Evolutionary conservation across 345 rosid genomes (phyloP).

Genomic region (Kandelia obovata): DNA sequence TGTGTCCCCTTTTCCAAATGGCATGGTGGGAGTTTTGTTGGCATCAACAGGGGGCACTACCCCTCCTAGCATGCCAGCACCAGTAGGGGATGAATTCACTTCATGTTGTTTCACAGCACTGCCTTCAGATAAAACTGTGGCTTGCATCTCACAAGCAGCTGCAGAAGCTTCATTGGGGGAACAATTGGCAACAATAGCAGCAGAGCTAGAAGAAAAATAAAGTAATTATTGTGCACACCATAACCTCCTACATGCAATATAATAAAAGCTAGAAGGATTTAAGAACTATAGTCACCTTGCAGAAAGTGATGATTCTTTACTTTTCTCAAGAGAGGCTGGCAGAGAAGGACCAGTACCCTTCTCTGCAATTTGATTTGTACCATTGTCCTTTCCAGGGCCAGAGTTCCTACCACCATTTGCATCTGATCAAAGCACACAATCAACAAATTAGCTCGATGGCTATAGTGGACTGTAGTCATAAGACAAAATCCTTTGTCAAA

Average conservation of each 20-base stretch:
- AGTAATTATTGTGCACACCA: conserved; percentile 10
- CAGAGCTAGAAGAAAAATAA: conserved; percentile 39
- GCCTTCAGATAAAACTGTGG: conserved; percentile 28
- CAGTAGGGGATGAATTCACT: conserved; percentile 34
- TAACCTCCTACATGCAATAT: not conserved
- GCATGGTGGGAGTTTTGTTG: conserved; percentile 33
- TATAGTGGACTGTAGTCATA: conserved; percentile 18
- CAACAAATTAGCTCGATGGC: conserved; percentile 15
- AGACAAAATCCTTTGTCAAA: conserved; percentile 9
- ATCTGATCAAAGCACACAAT: conserved; percentile 46
- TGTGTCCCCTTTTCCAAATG: conserved; percentile 42
- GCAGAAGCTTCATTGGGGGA: conserved; percentile 42
- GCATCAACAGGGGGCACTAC: conserved; percentile 32
- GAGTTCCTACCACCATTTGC: conserved; percentile 53
- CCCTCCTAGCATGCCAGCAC: conserved; percentile 30
- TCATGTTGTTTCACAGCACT: conserved; percentile 38
- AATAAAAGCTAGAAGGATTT: conserved; percentile 6
- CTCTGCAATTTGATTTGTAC: conserved; percentile 49
- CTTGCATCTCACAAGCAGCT: conserved; percentile 7
- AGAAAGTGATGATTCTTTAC: conserved; percentile 39
- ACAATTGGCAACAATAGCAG: conserved; percentile 42
- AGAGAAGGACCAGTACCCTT: conserved; percentile 44
- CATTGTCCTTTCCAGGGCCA: conserved; percentile 46
- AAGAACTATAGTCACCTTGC: conserved; percentile 42
- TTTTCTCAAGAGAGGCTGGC: conserved; percentile 42